Conservation (phyloP, 768 basidiomycete species). For the Lactifluus subvellereus region DNA sequence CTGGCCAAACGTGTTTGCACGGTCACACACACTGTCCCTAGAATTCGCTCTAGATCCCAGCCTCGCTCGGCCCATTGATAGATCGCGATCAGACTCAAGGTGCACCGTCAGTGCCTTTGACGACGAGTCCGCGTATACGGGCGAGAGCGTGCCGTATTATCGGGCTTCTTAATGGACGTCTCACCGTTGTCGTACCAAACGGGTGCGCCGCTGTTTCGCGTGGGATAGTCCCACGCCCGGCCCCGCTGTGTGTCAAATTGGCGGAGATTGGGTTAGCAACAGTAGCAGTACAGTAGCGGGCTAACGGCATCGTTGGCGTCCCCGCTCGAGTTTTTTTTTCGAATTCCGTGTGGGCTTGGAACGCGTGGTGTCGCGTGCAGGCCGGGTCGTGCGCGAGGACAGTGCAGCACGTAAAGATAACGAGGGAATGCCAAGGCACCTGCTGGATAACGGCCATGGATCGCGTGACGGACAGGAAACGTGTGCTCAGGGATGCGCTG, state of each 20-base stretch:
- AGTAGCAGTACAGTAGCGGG: neutral
- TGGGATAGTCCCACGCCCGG: neutral
- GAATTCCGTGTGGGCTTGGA: neutral
- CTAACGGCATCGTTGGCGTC: neutral
- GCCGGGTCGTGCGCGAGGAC: neutral
- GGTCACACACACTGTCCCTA: neutral
- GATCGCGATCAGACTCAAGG: neutral
- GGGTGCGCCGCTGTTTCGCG: neutral
- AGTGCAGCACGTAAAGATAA: neutral
- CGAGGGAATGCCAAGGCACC: no score
- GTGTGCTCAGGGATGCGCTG: neutral
- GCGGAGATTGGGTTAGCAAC: neutral
- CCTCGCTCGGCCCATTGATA: neutral
- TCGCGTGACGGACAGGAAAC: neutral
- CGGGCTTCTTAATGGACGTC: neutral
- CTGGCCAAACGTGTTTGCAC: neutral
- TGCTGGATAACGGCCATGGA: no score
- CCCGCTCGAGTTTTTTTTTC: neutral
- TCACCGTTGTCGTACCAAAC: neutral
- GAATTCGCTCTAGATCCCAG: neutral
- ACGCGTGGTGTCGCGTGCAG: neutral
- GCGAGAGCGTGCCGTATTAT: neutral
- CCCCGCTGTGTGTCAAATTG: neutral
- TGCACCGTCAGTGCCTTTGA: neutral
- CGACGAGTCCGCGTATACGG: neutral